These are phyloP conservation scores for Vanderwaltozyma verrucispora DNA, from an alignment of 805 yeast species.

Conservation along the genomic window DNA sequence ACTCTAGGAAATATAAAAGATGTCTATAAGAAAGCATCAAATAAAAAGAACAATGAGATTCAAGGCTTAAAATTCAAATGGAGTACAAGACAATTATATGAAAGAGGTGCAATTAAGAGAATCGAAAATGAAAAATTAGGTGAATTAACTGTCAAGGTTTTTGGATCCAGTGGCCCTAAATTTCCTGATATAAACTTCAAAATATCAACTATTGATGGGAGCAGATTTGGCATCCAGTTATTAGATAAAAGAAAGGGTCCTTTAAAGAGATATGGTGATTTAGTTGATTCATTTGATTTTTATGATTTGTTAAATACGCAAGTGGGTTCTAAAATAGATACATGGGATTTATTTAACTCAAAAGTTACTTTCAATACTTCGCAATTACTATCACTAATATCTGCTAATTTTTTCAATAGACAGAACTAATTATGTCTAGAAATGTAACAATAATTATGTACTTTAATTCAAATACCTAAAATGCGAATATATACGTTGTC, in stretches of 20 bases:
- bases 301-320: conserved; percentile 67
- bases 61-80: conserved; percentile 56
- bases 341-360: conserved; percentile 51
- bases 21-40: conserved; percentile 29
- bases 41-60: conserved; percentile 18
- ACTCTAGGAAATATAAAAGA: conserved; percentile 33
- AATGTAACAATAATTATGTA: no score
- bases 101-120: conserved; percentile 55
- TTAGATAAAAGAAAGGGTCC: conserved; percentile 27
- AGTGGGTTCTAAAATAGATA: conserved; percentile 48
- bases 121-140: conserved; percentile 43
- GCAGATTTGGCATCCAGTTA: conserved; percentile 57
- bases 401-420: conserved; percentile 45
- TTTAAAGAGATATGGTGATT: conserved; percentile 16
- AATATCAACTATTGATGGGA: conserved; percentile 65
- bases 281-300: conserved; percentile 44
- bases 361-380: conserved; percentile 62
- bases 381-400: conserved; percentile 55
- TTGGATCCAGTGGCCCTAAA: conserved; percentile 36
- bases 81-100: conserved; percentile 63
- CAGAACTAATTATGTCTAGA: background rate
- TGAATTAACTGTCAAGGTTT: conserved; percentile 29
- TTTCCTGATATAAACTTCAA: conserved; percentile 60
- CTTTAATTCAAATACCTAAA: no score
- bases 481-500: no score